These are phyloP conservation scores for Penicillium mononematosum DNA, from an alignment of 495 filamentous ascomycete genomes.

Conservation along the genomic window DNA sequence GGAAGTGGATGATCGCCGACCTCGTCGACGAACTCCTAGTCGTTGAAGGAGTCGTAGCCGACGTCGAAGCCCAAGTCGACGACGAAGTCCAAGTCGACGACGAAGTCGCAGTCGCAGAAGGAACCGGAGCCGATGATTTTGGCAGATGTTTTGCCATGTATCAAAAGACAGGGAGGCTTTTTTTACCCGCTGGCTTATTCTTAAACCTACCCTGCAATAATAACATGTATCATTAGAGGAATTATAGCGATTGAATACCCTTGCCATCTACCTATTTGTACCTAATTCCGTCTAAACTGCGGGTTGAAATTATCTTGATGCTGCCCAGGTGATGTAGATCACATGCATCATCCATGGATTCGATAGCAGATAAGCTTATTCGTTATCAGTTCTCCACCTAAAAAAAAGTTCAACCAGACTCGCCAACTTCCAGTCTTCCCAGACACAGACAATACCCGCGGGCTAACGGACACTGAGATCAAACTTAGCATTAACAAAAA, in stretches of 20 bases:
- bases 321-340: neutral
- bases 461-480: neutral
- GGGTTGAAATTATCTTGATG: too few relatives aligned
- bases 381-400: slow-evolving; percentile 24
- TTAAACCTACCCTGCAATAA: neutral
- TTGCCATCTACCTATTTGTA: neutral
- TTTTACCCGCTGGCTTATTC: neutral
- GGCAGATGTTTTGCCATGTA: neutral
- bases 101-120: slow-evolving; percentile 13
- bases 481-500: neutral
- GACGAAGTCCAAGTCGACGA: slow-evolving; percentile 21
- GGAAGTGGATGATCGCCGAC: slow-evolving; percentile 26
- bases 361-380: slow-evolving; percentile 21
- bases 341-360: slow-evolving; percentile 2
- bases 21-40: slow-evolving; percentile 21
- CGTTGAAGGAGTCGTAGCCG: slow-evolving; percentile 16
- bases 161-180: neutral
- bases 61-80: slow-evolving; percentile 20
- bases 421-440: slow-evolving; percentile 7
- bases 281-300: neutral
- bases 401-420: slow-evolving; percentile 31
- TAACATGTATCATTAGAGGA: slow-evolving; percentile 13
- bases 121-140: slow-evolving; percentile 8
- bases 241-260: neutral
- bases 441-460: neutral